A percentile compares a stretch with the other conserved stretches of the same genome.
Conservation (phyloP, 129 eudicot genomes). For the Logfia minima region DNA sequence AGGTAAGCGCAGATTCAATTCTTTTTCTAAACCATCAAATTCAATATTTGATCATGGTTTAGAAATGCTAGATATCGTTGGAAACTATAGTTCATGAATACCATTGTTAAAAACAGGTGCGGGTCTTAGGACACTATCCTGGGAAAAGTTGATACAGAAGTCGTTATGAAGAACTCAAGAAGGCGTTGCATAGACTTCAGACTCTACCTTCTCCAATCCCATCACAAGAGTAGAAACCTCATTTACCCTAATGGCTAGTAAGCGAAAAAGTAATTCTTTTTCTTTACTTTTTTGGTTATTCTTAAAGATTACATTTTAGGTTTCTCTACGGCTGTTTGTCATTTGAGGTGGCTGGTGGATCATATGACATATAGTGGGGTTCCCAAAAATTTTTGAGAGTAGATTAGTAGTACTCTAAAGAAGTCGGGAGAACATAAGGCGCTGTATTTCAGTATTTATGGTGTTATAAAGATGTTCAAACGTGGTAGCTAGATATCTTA, state of each 20-base stretch:
- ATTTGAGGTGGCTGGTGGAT: conserved; percentile 68
- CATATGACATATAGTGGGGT: conserved; percentile 72
- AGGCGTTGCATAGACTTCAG: conserved; percentile 59
- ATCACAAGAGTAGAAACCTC: conserved; percentile 53
- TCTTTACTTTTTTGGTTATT: too few relatives aligned
- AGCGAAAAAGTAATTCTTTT: too few relatives aligned
- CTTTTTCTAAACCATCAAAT: background rate
- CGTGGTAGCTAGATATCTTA: conserved; percentile 46
- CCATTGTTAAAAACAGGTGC: conserved; percentile 55
- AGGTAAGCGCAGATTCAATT: conserved; percentile 34
- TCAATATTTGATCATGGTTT: background rate
- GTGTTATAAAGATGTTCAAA: conserved; percentile 64
- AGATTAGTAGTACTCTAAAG: conserved; percentile 65
- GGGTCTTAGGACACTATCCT: conserved; percentile 76
- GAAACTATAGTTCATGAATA: background rate
- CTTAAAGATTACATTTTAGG: background rate
- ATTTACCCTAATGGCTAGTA: too few relatives aligned
- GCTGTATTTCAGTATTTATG: conserved; percentile 63
- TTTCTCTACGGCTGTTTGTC: background rate
- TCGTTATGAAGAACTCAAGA: conserved; percentile 58
- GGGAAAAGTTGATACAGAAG: conserved; percentile 46
- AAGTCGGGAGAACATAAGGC: conserved; percentile 54
- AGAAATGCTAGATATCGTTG: background rate
- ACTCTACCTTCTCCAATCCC: conserved; percentile 65
- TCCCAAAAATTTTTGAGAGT: conserved; percentile 56